Base-by-base conservation (phyloP, 495 filamentous ascomycete species). In the Xylaria venustula region DNA sequence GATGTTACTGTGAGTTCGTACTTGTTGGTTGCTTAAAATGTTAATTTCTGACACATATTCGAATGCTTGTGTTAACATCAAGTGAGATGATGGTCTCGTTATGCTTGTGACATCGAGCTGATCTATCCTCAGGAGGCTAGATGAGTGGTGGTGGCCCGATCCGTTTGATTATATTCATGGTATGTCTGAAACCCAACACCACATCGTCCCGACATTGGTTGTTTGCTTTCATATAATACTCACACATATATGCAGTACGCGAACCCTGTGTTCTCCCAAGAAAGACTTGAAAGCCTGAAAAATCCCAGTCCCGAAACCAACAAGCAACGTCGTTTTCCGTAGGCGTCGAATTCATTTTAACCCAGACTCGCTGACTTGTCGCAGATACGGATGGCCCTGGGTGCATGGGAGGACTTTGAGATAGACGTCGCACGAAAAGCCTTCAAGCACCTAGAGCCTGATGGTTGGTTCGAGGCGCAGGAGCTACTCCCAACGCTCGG, bases 381-480 rank as follows among this genome's bases (percentile, higher is more conserved):
- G 1, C 19, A 54, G 51, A 42, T 54, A 42, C 51, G 51, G 23
- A 54, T 54, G 46, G 72, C 83, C 8, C 46, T 77, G 0, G 80
- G 74, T n/a, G 75, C 72, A 62, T 79, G 82, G 68, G 63, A 61
- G 7, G 77, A 82, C 57, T 79, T 77, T 62, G 61, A 74, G 48
- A 47, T 22, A 1, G 70, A 79, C 15, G 71, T 82, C 26, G 62
- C 77, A 28, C 67, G 66, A 30, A 67, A 65, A 23, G 73, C 71
- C 12, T 78, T 73, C 44, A 53, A 79, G 40, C 79, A 86, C 54
- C 77, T 85, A 20, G 80, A 82, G 62, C 85, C 87, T 0, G 86
- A 86, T n/a, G 86, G 85, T 32, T 89, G 81, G 69, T 71, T 89
- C 44, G 87, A 90, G 70, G 80, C 80, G 58, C 84, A 88, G 60